Conservation (phyloP, 306 rosid genomes). For the Arachis stenosperma region DNA sequence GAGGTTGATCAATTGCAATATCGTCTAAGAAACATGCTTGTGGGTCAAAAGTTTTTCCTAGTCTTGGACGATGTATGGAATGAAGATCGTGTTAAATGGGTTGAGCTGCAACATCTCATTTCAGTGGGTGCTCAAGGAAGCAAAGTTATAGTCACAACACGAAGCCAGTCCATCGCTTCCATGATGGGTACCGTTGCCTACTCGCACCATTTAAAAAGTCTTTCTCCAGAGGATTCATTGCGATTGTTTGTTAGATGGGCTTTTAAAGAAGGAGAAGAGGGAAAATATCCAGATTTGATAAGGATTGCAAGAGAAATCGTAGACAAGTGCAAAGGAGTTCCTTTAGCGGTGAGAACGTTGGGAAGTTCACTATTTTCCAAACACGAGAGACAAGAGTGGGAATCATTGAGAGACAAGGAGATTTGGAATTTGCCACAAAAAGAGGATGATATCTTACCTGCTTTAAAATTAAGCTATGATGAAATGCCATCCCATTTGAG, state of each 20-base stretch:
- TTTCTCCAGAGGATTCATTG: not conserved
- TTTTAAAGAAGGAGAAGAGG: conserved; percentile 38
- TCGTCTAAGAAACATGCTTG: conserved; percentile 1
- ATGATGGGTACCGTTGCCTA: conserved; percentile 22
- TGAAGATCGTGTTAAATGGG: conserved; percentile 23
- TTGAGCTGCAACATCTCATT: not conserved
- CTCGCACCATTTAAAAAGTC: not conserved
- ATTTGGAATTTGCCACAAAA: conserved; percentile 42
- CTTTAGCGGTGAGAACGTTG: conserved; percentile 41
- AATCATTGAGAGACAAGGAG: conserved; percentile 29
- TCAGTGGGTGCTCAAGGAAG: conserved; percentile 4
- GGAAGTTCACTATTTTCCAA: conserved; percentile 26
- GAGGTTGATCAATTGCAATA: conserved; percentile 16
- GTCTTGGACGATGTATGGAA: conserved; percentile 40
- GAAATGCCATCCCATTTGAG: conserved; percentile 42
- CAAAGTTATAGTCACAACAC: conserved; percentile 28
- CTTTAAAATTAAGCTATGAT: conserved; percentile 45
- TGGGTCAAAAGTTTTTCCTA: conserved; percentile 24
- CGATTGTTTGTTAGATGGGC: conserved; percentile 42
- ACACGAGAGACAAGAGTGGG: not conserved
- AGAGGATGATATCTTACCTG: conserved; percentile 31
- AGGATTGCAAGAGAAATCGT: conserved; percentile 35
- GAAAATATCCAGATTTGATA: not conserved
- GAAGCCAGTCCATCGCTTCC: not conserved
- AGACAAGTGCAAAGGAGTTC: conserved; percentile 45